phyloP scores from a whole-genome alignment of 306 rosid species.

The Styphnolobium japonicum region DNA sequence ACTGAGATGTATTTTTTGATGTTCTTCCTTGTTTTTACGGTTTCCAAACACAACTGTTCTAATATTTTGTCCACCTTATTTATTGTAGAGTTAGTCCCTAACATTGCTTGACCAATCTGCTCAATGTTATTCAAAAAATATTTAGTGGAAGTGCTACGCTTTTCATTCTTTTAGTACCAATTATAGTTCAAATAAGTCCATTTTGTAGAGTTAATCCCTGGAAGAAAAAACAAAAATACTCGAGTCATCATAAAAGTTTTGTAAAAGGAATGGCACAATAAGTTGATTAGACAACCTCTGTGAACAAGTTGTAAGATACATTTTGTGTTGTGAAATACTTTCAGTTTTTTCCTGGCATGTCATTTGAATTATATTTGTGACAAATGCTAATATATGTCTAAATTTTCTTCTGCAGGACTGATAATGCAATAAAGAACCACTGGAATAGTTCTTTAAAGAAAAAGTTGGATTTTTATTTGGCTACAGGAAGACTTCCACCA shows the following conservation, averaged over 20 bases:
- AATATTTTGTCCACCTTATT: background rate
- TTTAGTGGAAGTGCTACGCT: background rate
- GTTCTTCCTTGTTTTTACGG: background rate
- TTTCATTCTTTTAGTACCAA: background rate
- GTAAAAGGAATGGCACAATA: background rate
- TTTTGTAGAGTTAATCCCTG: slow-evolving; percentile 1
- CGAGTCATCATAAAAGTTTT: background rate
- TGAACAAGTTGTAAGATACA: background rate
- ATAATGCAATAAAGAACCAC: slow-evolving; percentile 95
- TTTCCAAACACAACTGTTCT: background rate
- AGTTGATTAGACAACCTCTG: background rate
- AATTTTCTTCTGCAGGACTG: slow-evolving; percentile 67
- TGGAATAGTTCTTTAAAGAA: slow-evolving; percentile 99
- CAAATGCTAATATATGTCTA: slow-evolving; percentile 4
- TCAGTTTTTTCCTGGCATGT: background rate
- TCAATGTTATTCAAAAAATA: background rate
- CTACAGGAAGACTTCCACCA: slow-evolving; percentile 92
- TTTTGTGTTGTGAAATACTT: slow-evolving; percentile 11
- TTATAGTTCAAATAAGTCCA: background rate
- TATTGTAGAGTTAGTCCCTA: background rate
- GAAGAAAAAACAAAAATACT: background rate
- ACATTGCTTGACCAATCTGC: background rate
- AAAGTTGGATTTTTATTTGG: slow-evolving; percentile 80
- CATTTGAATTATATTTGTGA: slow-evolving; percentile 2
- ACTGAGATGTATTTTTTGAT: background rate